Evolutionary conservation across 768 basidiomycete genomes (phyloP), one percentile per base, ranked within the genome.

Genomic region (Cubamyces lactineus): DNA sequence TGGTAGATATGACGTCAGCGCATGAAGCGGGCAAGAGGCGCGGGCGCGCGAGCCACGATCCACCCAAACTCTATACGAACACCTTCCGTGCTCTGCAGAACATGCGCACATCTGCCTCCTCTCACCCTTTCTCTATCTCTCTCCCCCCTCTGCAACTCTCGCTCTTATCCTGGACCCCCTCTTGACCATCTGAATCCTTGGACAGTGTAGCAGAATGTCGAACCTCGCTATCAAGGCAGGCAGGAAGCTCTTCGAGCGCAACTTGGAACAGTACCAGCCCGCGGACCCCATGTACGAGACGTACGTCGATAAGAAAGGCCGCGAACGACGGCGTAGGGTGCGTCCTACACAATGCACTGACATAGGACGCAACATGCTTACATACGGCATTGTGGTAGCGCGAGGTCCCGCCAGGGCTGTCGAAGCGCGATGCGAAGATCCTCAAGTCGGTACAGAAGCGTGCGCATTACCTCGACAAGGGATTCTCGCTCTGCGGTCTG

Each of bases 391-490:
- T n/a, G n/a, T 61, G 91, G 90, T 84, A 92, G 42, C n/a, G n/a
- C n/a, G 83, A 79, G 17, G 73, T 84, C 0, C 94, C 94, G 0
- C 84, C 85, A 9, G 94, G 94, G 0, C 81, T 97, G 2, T 90
- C 91, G 0, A 72, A 80, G 16, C 84, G 89, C 23, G 96, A 97
- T 66, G 82, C 83, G 40, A 83, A 84, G 51, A 87, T 94, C 52
- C 79, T 97, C 43, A 82, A 82, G 66, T 84, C 86, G 19, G 86
- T 97, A 34, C 85, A 91, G 69, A 80, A 82, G 38, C 81, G 93
- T 6, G 94, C 93, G 1, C 91, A 91, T 67, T 85, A 88, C 71
- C 87, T 97, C 57, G 95, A 97, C 77, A 94, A 92, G 73, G 87
- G 91, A 2, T 92, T 97, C 79, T 79, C 71, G 45, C 30, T 96